A percentile compares a stretch with the other conserved stretches of the same genome.
Conservation (phyloP, 768 basidiomycete species). For the Boletus tomentosulus region DNA sequence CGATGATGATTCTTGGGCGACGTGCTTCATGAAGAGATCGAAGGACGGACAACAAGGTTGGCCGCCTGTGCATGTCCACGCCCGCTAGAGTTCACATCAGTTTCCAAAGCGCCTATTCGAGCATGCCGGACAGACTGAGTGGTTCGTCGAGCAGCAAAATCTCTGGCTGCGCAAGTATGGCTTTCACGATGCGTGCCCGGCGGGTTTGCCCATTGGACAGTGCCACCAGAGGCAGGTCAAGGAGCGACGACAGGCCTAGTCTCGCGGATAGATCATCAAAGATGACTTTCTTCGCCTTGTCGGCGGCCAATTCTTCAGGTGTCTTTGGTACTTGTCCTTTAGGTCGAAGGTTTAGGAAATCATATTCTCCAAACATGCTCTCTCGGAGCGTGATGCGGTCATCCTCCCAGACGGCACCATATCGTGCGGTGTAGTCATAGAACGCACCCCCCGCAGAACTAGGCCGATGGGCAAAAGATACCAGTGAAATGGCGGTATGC, state of each 20-base stretch:
- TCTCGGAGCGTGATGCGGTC: constrained; percentile 75
- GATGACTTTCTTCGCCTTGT: constrained; percentile 25
- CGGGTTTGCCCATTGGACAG: constrained; percentile 92
- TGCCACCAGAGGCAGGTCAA: constrained; percentile 83
- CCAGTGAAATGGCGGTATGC: constrained; percentile 47
- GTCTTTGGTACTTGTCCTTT: constrained; percentile 18
- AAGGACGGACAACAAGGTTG: constrained; percentile 51
- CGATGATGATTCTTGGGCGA: constrained; percentile 59
- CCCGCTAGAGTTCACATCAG: constrained; percentile 51
- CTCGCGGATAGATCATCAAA: constrained; percentile 51
- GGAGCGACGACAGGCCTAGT: constrained; percentile 55
- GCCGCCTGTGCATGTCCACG: constrained; percentile 61
- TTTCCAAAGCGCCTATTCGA: neutral
- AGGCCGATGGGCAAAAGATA: constrained; percentile 65
- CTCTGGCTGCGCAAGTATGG: constrained; percentile 65
- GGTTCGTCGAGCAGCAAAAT: constrained; percentile 90
- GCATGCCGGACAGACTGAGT: constrained; percentile 50
- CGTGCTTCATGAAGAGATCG: constrained; percentile 45
- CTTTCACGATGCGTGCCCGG: constrained; percentile 76
- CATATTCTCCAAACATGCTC: constrained; percentile 57
- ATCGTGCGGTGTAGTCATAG: constrained; percentile 90
- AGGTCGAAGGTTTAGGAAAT: constrained; percentile 31
- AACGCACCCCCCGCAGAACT: constrained; percentile 65
- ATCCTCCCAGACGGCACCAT: constrained; percentile 83
- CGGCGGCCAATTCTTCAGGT: constrained; percentile 22